Conservation (phyloP, 2,329 filamentous ascomycete species). For the Verticillium nubilum region DNA sequence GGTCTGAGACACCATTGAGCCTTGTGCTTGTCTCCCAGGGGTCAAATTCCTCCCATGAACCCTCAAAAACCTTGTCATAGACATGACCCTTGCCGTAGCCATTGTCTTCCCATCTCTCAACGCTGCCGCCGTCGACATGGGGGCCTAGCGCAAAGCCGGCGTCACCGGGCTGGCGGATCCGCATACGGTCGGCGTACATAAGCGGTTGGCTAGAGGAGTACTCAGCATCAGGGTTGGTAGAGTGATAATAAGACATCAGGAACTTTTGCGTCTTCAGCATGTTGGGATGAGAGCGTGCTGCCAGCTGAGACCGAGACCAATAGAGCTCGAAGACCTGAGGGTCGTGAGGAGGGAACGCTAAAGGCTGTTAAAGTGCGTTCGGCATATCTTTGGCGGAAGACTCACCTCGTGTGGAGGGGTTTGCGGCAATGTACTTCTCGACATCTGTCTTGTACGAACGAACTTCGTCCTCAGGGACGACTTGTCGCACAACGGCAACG, state of each 20-base stretch:
- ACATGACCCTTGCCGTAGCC: slow-evolving; percentile 64
- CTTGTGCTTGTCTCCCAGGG: slow-evolving; percentile 73
- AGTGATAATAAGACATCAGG: slow-evolving; percentile 60
- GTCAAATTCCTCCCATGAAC: slow-evolving; percentile 76
- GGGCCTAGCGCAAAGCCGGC: slow-evolving; percentile 65
- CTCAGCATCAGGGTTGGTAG: slow-evolving; percentile 37
- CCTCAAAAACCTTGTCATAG: slow-evolving; percentile 68
- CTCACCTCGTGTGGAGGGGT: slow-evolving; percentile 52
- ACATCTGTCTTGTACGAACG: slow-evolving; percentile 59
- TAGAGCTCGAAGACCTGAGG: slow-evolving; percentile 73
- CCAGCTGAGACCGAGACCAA: slow-evolving; percentile 65
- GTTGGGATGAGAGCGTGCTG: slow-evolving; percentile 61
- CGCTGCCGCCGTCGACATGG: slow-evolving; percentile 67
- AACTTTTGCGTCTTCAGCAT: slow-evolving; percentile 55
- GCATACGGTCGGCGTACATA: slow-evolving; percentile 65
- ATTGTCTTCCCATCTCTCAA: slow-evolving; percentile 67
- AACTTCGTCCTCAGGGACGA: slow-evolving; percentile 58
- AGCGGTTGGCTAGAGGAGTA: slow-evolving; percentile 52
- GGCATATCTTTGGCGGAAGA: not conserved
- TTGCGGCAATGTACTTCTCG: slow-evolving; percentile 59
- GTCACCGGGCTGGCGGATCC: slow-evolving; percentile 68
- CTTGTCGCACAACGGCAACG: slow-evolving; percentile 58
- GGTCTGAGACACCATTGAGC: slow-evolving; percentile 62
- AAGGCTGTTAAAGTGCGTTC: not conserved
- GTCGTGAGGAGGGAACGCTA: slow-evolving; percentile 60